A percentile compares a stretch with the other conserved stretches of the same genome.
phyloP scores from a whole-genome alignment of 148 eudicot species.

The Vaccinium myrtillus region DNA sequence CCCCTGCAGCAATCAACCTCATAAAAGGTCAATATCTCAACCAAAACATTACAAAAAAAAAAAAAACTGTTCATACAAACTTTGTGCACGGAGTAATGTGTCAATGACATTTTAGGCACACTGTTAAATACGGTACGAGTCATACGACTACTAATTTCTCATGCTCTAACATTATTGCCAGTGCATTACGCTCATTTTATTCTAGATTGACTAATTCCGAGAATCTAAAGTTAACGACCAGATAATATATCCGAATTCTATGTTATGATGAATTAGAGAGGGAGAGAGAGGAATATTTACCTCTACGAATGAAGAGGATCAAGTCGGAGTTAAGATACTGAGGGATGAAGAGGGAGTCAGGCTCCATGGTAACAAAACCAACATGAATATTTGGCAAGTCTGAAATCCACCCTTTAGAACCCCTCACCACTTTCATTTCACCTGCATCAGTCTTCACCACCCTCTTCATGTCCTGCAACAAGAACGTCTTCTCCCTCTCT shows the following conservation, averaged over 20 bases:
- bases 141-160: too few relatives aligned
- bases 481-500: constrained; percentile 32
- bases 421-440: constrained; percentile 61
- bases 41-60: background rate
- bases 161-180: too few relatives aligned
- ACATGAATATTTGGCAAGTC: constrained; percentile 47
- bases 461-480: constrained; percentile 42
- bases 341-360: constrained; percentile 35
- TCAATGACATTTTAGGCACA: background rate
- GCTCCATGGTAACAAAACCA: constrained; percentile 88
- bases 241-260: too few relatives aligned
- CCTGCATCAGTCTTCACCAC: constrained; percentile 83
- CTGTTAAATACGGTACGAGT: too few relatives aligned
- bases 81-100: background rate
- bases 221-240: too few relatives aligned
- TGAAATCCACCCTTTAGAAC: constrained; percentile 22
- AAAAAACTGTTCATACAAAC: background rate
- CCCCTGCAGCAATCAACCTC: constrained; percentile 44
- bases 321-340: constrained; percentile 21
- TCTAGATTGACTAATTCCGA: background rate
- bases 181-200: background rate
- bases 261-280: too few relatives aligned
- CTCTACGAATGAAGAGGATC: constrained; percentile 38
- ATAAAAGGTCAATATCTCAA: background rate
- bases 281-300: constrained; percentile 21